Evolutionary conservation across 768 basidiomycete species (phyloP).

Genomic region (Pleurotus citrinopileatus): DNA sequence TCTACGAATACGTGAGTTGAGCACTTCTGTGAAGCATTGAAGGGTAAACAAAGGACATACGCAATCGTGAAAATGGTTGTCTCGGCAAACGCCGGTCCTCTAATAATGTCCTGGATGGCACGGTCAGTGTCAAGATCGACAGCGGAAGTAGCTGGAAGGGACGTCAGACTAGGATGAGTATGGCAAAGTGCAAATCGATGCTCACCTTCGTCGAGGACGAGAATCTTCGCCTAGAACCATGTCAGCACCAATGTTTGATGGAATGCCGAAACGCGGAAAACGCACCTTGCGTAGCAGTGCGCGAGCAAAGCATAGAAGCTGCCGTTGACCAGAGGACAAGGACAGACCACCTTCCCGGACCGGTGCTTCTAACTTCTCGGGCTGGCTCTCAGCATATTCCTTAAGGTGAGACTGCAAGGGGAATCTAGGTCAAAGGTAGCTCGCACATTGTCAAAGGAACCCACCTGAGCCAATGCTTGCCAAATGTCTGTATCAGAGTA

Average conservation of each 20-base stretch:
- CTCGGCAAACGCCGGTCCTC: constrained; percentile 70
- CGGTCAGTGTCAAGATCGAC: constrained; percentile 90
- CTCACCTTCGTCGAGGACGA: constrained; percentile 90
- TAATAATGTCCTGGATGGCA: constrained; percentile 85
- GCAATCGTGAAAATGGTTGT: constrained; percentile 88
- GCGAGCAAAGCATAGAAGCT: constrained; percentile 85
- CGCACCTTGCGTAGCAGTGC: constrained; percentile 74
- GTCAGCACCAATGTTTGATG: not conserved
- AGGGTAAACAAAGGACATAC: constrained; percentile 36
- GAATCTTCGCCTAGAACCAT: constrained; percentile 62
- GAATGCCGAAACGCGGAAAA: not conserved
- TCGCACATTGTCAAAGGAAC: constrained; percentile 5
- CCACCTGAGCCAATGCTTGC: constrained; percentile 72
- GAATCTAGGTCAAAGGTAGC: not conserved
- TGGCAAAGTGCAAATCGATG: constrained; percentile 2
- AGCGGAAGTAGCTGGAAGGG: constrained; percentile 69
- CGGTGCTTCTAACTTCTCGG: constrained; percentile 67
- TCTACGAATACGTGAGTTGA: constrained; percentile 28
- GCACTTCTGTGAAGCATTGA: not conserved
- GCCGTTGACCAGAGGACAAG: constrained; percentile 81
- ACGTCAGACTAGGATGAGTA: constrained; percentile 7
- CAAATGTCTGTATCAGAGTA: constrained; percentile 83
- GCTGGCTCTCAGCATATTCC: constrained; percentile 61
- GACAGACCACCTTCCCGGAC: constrained; percentile 81
- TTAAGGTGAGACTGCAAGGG: constrained; percentile 56